phyloP scores from a whole-genome alignment of 331 rosid genomes.

The Cydonia oblonga region DNA sequence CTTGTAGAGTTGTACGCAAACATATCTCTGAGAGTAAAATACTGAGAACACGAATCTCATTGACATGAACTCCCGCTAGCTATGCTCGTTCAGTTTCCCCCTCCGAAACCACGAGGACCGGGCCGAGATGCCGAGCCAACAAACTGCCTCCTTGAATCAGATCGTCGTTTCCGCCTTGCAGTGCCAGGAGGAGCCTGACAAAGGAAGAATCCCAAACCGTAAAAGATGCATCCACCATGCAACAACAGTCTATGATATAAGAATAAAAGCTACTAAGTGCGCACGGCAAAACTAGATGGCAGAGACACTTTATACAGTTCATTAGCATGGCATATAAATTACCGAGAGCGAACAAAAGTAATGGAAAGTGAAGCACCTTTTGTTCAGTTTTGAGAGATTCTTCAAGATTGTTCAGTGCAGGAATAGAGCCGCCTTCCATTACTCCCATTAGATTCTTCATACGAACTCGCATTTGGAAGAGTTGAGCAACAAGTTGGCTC shows the following conservation, averaged over 20 bases:
- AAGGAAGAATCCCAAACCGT: conserved; percentile 5
- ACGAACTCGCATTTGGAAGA: conserved; percentile 93
- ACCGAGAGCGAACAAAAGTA: neutral
- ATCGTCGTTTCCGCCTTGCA: conserved; percentile 73
- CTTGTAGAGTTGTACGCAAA: neutral
- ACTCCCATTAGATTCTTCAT: conserved; percentile 91
- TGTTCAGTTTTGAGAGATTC: conserved; percentile 83
- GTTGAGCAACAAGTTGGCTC: conserved; percentile 83
- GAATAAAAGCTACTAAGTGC: neutral
- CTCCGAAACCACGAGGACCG: conserved; percentile 79
- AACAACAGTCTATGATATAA: neutral
- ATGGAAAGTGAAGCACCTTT: conserved; percentile 42
- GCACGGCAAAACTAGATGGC: neutral
- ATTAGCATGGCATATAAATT: neutral
- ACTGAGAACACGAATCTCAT: neutral
- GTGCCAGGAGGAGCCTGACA: conserved; percentile 76
- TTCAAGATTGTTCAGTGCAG: conserved; percentile 75
- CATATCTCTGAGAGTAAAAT: neutral
- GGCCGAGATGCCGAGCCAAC: conserved; percentile 54
- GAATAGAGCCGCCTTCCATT: conserved; percentile 84
- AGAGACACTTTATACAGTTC: neutral
- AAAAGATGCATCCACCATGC: neutral
- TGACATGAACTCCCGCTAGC: neutral
- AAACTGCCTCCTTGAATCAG: conserved; percentile 42
- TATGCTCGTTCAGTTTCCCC: conserved; percentile 21